A percentile compares a stretch with the other conserved stretches of the same genome.
Conservation (phyloP, 305 asterid genomes). For the Euphrasia arctica region DNA sequence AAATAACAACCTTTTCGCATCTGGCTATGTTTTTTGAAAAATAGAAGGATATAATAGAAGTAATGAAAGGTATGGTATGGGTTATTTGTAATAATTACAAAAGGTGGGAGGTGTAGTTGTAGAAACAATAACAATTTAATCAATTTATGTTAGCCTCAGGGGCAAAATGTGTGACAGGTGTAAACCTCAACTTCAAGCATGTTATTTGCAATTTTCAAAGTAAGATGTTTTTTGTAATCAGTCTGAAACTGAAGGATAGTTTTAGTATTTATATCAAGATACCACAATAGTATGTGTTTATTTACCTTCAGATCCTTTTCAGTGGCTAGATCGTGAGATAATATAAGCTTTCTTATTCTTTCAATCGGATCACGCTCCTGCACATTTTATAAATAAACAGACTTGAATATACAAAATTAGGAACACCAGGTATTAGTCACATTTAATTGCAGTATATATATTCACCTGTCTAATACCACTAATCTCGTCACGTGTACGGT, state of each 20-base stretch:
- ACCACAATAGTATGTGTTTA: conserved; percentile 24
- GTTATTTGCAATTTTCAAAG: not conserved
- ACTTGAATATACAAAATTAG: not conserved
- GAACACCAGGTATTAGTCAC: conserved; percentile 4
- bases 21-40: not conserved
- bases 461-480: conserved; percentile 85
- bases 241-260: not conserved
- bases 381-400: conserved; percentile 22
- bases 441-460: not conserved
- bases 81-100: not conserved
- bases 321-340: conserved; percentile 71
- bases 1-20: not conserved
- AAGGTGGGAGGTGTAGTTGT: not conserved
- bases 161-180: not conserved
- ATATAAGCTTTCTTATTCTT: conserved; percentile 80
- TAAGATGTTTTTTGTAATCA: not conserved
- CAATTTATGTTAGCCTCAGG: not conserved
- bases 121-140: not conserved
- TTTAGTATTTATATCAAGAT: not conserved
- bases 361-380: conserved; percentile 98
- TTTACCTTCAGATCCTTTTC: conserved; percentile 90
- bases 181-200: not conserved
- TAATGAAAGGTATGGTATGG: not conserved
- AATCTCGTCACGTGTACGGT: conserved; percentile 96
- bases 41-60: not conserved